Evolutionary conservation across 192 early-diverging fungal genomes (phyloP).

Genomic region (Phycomyces blakesleeanus): DNA sequence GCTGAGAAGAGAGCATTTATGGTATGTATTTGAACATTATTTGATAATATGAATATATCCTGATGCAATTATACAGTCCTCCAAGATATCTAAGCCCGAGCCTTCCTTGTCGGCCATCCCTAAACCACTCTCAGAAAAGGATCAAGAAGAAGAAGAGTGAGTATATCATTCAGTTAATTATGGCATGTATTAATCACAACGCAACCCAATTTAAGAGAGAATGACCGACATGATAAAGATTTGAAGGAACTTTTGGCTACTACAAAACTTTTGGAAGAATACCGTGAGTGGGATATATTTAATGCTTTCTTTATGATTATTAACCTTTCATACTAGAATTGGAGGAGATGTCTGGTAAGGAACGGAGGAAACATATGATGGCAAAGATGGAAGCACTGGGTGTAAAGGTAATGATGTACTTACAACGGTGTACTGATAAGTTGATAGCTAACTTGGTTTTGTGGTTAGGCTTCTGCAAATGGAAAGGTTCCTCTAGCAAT

Average conservation of each 20-base stretch:
- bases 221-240: constrained; percentile 34
- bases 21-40: constrained; percentile 11
- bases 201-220: constrained; percentile 19
- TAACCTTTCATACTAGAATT: constrained; percentile 28
- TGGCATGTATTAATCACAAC: constrained; percentile 1
- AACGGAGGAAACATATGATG: constrained; percentile 37
- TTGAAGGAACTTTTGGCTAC: constrained; percentile 37
- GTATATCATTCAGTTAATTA: not conserved
- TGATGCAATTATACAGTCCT: constrained; percentile 16
- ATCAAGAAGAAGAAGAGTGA: constrained; percentile 40
- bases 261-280: constrained; percentile 39
- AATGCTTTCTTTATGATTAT: not conserved
- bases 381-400: constrained; percentile 33
- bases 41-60: not conserved
- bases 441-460: not conserved
- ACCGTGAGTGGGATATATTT: constrained; percentile 21
- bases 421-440: not conserved
- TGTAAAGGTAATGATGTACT: constrained; percentile 24
- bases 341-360: constrained; percentile 39
- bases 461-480: constrained; percentile 7
- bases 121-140: constrained; percentile 10
- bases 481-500: constrained; percentile 32
- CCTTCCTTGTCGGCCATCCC: not conserved
- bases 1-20: constrained; percentile 39
- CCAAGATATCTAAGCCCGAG: constrained; percentile 27